Evolutionary conservation across 169 alveolate species (phyloP).

Genomic region (Plasmodium falciparum): DNA sequence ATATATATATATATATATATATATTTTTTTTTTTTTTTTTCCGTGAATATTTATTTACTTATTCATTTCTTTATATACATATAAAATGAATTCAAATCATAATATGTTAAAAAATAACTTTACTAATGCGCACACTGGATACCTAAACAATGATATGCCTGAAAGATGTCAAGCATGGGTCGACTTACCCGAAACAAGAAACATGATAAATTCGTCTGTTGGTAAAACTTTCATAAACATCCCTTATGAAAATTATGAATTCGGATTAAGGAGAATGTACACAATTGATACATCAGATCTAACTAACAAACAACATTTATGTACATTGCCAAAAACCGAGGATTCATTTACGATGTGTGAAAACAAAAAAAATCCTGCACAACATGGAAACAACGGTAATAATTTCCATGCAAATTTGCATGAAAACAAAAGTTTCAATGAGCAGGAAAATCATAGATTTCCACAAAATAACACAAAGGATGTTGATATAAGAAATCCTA

Average conservation of each 20-base stretch:
- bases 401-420: neutral
- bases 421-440: too few species aligned
- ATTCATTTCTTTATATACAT: neutral
- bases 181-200: constrained; percentile 8
- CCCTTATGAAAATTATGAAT: neutral
- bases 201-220: neutral
- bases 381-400: neutral
- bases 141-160: too few species aligned
- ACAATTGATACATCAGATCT: constrained; percentile 29
- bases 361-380: neutral
- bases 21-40: neutral
- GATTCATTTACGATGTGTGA: neutral
- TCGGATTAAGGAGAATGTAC: neutral
- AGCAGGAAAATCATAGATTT: too few species aligned
- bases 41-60: neutral
- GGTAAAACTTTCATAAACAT: constrained; percentile 14
- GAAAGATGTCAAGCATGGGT: constrained; percentile 2
- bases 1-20: neutral
- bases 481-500: neutral
- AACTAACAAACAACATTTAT: neutral
- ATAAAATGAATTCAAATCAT: neutral
- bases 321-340: constrained; percentile 1
- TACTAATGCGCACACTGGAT: neutral
- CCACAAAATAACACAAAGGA: neutral
- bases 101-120: neutral